These are phyloP conservation scores for Paramyrothecium roridum DNA, from an alignment of 2,329 filamentous ascomycete genomes.

Conservation along the genomic window DNA sequence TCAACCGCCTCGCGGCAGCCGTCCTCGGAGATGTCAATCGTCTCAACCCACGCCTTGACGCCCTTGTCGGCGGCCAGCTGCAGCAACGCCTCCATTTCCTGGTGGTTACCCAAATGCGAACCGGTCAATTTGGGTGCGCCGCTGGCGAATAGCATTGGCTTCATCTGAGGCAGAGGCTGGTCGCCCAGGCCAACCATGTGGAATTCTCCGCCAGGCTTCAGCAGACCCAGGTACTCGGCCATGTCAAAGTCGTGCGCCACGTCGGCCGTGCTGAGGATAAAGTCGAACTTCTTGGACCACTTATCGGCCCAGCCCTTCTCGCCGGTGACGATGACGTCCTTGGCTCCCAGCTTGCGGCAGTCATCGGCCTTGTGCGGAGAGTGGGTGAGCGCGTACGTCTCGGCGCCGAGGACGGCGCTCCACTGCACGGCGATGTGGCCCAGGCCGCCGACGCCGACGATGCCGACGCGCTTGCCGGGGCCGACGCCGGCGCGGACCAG, in stretches of 20 bases:
- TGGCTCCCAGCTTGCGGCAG: constrained; percentile 60
- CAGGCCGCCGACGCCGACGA: constrained; percentile 70
- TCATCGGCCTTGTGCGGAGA: constrained; percentile 56
- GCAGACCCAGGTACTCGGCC: constrained; percentile 43
- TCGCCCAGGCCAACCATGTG: constrained; percentile 58
- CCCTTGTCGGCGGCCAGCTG: constrained; percentile 53
- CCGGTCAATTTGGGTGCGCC: constrained; percentile 50
- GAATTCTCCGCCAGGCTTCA: constrained; percentile 52
- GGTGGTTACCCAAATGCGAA: constrained; percentile 59
- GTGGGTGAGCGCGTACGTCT: constrained; percentile 63
- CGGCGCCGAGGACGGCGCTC: constrained; percentile 66
- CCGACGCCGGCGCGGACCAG: constrained; percentile 65
- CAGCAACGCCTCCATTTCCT: constrained; percentile 58
- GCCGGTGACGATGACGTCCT: constrained; percentile 43
- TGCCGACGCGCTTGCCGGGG: constrained; percentile 67
- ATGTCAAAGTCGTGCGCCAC: constrained; percentile 53
- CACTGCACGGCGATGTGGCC: constrained; percentile 73
- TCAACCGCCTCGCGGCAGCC: constrained; percentile 68
- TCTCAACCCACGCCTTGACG: constrained; percentile 55
- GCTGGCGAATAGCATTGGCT: constrained; percentile 38
- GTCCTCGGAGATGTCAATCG: constrained; percentile 62
- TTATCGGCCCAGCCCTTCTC: constrained; percentile 56
- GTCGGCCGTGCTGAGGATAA: constrained; percentile 48
- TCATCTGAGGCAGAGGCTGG: constrained; percentile 39
- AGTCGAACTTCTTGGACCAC: constrained; percentile 47